These are phyloP conservation scores for Neonectria hederae DNA, from an alignment of 2,329 filamentous ascomycete species.

Conservation along the genomic window DNA sequence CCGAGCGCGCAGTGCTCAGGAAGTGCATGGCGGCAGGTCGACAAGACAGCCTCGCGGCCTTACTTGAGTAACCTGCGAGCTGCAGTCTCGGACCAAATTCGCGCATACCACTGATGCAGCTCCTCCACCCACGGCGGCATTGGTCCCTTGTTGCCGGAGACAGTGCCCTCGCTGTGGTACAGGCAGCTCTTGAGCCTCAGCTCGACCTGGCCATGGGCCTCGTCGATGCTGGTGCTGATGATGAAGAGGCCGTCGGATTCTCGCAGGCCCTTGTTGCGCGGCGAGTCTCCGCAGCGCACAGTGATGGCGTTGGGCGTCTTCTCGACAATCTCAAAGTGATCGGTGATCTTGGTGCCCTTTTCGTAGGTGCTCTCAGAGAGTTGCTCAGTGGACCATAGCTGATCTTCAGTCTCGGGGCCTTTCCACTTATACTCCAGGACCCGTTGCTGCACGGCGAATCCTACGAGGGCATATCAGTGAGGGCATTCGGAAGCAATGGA, in stretches of 20 bases:
- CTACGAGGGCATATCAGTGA: constrained; percentile 43
- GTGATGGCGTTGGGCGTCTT: constrained; percentile 69
- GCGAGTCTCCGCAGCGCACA: constrained; percentile 73
- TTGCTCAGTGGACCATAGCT: constrained; percentile 69
- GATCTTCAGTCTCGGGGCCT: constrained; percentile 61
- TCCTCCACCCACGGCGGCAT: constrained; percentile 44
- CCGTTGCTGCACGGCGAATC: constrained; percentile 66
- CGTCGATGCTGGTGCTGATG: constrained; percentile 69
- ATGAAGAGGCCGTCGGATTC: constrained; percentile 73
- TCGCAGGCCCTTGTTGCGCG: constrained; percentile 64
- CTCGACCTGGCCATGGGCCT: constrained; percentile 67
- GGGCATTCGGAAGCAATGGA: not conserved
- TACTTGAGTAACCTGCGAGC: constrained; percentile 50
- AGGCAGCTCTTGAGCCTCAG: constrained; percentile 72
- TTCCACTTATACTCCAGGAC: constrained; percentile 69
- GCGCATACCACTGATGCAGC: constrained; percentile 53
- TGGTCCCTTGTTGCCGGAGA: constrained; percentile 46
- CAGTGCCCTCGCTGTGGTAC: constrained; percentile 56
- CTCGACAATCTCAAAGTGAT: constrained; percentile 77
- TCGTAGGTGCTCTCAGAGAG: constrained; percentile 67
- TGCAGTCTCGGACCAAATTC: constrained; percentile 52
- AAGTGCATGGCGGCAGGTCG: not conserved
- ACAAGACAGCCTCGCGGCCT: not conserved
- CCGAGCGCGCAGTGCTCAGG: not conserved
- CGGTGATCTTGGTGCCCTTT: constrained; percentile 70